These are phyloP conservation scores for Turnera subulata DNA, from an alignment of 345 rosid genomes.

Conservation along the genomic window DNA sequence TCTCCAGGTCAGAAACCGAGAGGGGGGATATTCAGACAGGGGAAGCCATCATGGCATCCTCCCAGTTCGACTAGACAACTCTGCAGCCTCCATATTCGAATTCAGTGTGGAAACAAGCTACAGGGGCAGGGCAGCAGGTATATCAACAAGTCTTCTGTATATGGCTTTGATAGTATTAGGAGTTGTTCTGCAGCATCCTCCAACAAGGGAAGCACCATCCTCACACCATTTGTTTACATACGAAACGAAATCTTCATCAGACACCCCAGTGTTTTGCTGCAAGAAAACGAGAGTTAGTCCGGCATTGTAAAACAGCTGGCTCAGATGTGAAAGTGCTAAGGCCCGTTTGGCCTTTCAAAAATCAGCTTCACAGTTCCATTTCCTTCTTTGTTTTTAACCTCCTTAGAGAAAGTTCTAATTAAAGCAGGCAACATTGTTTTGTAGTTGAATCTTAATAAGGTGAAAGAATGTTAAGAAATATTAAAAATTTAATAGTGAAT, in stretches of 20 bases:
- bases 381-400: too few species aligned
- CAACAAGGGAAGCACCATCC: constrained; percentile 71
- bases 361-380: not conserved
- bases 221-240: constrained; percentile 61
- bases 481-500: too few species aligned
- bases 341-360: not conserved
- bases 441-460: too few species aligned
- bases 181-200: constrained; percentile 94
- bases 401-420: too few species aligned
- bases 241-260: constrained; percentile 76
- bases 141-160: constrained; percentile 36
- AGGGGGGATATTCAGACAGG: not conserved
- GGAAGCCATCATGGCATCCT: not conserved
- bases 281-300: constrained; percentile 1
- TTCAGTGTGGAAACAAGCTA: not conserved
- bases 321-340: not conserved
- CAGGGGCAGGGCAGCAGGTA: constrained; percentile 19
- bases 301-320: too few species aligned
- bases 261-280: constrained; percentile 54
- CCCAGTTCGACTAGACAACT: not conserved
- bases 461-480: too few species aligned
- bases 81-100: not conserved
- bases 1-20: not conserved
- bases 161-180: constrained; percentile 74
- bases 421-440: too few species aligned